Evolutionary conservation across 2,329 filamentous ascomycete genomes (phyloP), one percentile per base, ranked within the genome.

Genomic region (Hypoxylon sp.): DNA sequence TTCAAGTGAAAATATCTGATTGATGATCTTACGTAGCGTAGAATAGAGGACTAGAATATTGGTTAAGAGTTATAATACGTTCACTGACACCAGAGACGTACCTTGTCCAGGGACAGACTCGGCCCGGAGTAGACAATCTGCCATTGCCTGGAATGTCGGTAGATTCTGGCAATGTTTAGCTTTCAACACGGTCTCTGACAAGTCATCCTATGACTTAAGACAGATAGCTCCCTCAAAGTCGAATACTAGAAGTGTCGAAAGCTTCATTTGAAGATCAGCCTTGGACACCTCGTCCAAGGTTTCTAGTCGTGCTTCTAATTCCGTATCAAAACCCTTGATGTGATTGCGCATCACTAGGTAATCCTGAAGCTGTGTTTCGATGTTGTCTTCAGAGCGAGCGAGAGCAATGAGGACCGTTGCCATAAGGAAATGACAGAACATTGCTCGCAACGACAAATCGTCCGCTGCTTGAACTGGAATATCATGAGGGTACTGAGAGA

Each of bases 181-280:
- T 55, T 81, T 84, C 57, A 84, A 74, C 21, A 96, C 84, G 6
- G 93, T 86, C 14, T 80, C 77, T 4, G 83, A 80, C 1, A 96
- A 79, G 37, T 87, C 83, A 45, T 91, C 85, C 90, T 90, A 96
- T 19, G 85, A 82, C 63, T 88, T 85, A 3, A 96, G 81, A 30
- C 82, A 83, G 39, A 91, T 80, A 0, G 90, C 88, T 2, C 88
- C 90, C 79, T 97, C 94, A 65, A 97, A 91, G 69, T 96, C 91
- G 69, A 94, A 92, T 0, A 91, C 87, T 6, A 93, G 81, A 16
- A 97, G 78, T 2, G 88, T 85, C 5, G 89, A 84, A 34, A 91
- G 80, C 73, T 93, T 94, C 1, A 80, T 77, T 5, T 81, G 72
- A 14, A 93, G 80, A 72, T 92, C 89, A 1, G 79, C 68, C 14